Percentiles rank a stretch among this genome's conserved stretches.
phyloP scores from a whole-genome alignment of 192 early-diverging fungal genomes.

The Coemansia sp. region DNA sequence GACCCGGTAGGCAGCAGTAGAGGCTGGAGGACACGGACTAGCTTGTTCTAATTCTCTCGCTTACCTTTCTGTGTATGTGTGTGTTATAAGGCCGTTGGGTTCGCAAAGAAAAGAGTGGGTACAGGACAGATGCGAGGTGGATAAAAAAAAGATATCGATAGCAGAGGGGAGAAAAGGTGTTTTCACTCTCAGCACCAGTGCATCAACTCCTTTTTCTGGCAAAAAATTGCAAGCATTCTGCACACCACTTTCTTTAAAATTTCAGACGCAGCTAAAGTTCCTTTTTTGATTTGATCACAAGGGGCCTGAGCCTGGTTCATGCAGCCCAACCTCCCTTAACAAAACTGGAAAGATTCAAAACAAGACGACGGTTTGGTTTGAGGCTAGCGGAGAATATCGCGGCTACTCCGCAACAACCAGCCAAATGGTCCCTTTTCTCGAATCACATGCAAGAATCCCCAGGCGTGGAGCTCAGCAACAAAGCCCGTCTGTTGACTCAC shows the following conservation, averaged over 20 bases:
- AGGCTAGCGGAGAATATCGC: too few relatives aligned
- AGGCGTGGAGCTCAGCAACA: neutral
- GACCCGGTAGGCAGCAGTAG: neutral
- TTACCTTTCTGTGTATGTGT: neutral
- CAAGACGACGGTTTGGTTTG: too few relatives aligned
- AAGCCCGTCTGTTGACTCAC: conserved; percentile 6
- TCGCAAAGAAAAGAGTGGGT: neutral
- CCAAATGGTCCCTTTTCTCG: neutral
- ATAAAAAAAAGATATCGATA: neutral
- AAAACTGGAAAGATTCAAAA: too few relatives aligned
- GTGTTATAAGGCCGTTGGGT: neutral
- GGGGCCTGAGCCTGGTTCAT: too few relatives aligned
- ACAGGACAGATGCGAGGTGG: neutral
- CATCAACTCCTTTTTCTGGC: neutral
- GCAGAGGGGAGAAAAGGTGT: neutral
- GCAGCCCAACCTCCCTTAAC: too few relatives aligned
- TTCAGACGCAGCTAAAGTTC: too few relatives aligned
- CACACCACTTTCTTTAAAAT: neutral
- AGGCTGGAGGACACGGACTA: neutral
- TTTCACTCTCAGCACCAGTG: conserved; percentile 5
- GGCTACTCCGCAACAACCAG: too few relatives aligned
- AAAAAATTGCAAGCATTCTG: too few relatives aligned
- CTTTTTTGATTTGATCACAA: too few relatives aligned
- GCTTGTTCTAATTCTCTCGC: neutral
- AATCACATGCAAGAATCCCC: neutral